Evolutionary conservation across 805 yeast genomes (phyloP), one percentile per base, ranked within the genome.

Genomic region (Wickerhamomyces xylosicus): DNA sequence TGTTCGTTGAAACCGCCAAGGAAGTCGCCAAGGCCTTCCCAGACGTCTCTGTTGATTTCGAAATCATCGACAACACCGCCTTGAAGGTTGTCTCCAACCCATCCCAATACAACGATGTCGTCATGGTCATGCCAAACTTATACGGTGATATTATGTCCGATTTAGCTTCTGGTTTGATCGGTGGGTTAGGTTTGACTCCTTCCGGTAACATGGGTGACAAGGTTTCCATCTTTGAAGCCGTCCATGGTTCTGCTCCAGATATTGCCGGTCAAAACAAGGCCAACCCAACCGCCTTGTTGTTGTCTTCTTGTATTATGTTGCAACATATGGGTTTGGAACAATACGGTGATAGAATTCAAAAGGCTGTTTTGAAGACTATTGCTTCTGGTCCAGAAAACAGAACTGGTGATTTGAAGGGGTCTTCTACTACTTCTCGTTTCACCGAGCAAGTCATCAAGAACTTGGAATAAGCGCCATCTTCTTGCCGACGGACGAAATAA

Each of bases 61-160:
- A 92, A 71, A 71, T 89, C 58, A 83, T 92, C 58, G 98, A 92
- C 71, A 90, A 89, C 77, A 86, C 97, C 53, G 89, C 95, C 34
- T 72, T 92, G 64, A 82, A 77, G 64, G 77, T 87, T 62, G 94
- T 94, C 52, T 71, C 84, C 46, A 87, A 90, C 67, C 98, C 98
- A 50, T 43, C 60, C 29, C 79, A 79, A 54, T 90, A 87, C 79
- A 72, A 80, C 66, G 77, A 85, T 55, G 79, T 82, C 43, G 98
- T 92, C 58, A 71, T 72, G 65, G 98, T 92, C 54, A 92, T 94
- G 95, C 98, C 98, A 59, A 92, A 92, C 81, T 77, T 92, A 66
- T 92, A 92, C 69, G 98, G 98, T 77, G 97, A 92, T 66, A 92
- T 92, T 67, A 80, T 92, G 82, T 90, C 97, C 48, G 98, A 92